Percentiles rank a stretch among this genome's conserved stretches.
phyloP scores from a whole-genome alignment of 306 rosid genomes.

The Calophaca sinica region DNA sequence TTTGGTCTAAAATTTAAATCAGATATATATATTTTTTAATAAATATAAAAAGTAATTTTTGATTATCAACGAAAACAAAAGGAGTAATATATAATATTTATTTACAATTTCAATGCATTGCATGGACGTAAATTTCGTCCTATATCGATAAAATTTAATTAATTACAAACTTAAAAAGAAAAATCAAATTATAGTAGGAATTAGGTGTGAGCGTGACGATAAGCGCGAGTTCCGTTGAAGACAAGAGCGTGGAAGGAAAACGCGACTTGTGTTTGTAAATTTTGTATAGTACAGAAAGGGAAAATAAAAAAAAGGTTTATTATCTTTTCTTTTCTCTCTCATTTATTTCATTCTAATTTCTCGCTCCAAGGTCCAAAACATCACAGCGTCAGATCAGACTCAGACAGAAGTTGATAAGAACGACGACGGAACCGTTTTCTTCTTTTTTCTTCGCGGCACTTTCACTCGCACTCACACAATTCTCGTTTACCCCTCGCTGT shows the following conservation, averaged over 20 bases:
- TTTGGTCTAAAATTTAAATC: too few species aligned
- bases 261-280: too few species aligned
- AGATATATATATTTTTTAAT: too few species aligned
- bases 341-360: background rate
- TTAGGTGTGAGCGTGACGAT: background rate
- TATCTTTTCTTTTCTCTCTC: background rate
- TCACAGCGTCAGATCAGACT: slow-evolving; percentile 49
- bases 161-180: too few species aligned
- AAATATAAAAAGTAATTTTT: too few species aligned
- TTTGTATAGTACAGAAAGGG: background rate
- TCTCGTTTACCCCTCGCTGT: background rate
- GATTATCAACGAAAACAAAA: too few species aligned
- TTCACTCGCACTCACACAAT: background rate
- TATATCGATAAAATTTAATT: background rate
- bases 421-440: slow-evolving; percentile 40
- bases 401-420: slow-evolving; percentile 51
- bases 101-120: too few species aligned
- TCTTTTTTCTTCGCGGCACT: slow-evolving; percentile 34
- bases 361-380: slow-evolving; percentile 44
- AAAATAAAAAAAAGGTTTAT: background rate
- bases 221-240: background rate
- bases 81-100: too few species aligned
- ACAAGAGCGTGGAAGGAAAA: too few species aligned
- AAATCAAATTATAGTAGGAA: background rate
- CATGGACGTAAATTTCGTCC: too few species aligned